Evolutionary conservation across 805 yeast genomes (phyloP).

Genomic region (Torulaspora delbrueckii): DNA sequence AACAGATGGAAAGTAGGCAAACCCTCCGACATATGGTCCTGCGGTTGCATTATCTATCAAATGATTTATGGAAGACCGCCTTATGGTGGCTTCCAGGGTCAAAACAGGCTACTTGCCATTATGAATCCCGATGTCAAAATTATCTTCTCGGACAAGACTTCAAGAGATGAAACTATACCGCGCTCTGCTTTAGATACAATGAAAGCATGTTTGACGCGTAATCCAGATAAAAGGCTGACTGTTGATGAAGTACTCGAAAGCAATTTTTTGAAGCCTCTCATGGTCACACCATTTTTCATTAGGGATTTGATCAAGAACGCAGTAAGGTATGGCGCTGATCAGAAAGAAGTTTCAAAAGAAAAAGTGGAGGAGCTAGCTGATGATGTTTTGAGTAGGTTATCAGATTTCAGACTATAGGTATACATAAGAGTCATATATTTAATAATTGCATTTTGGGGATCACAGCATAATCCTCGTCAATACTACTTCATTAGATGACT

Average conservation of each 20-base stretch:
- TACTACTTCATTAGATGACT: neutral
- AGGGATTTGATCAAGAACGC: slow-evolving; percentile 72
- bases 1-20: slow-evolving; percentile 72
- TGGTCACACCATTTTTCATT: slow-evolving; percentile 61
- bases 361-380: slow-evolving; percentile 47
- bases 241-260: slow-evolving; percentile 55
- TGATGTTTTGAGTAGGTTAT: slow-evolving; percentile 52
- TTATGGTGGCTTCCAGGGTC: slow-evolving; percentile 71
- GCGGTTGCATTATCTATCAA: slow-evolving; percentile 93
- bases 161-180: slow-evolving; percentile 63
- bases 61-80: slow-evolving; percentile 95
- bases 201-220: slow-evolving; percentile 63
- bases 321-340: slow-evolving; percentile 61
- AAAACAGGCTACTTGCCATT: slow-evolving; percentile 75
- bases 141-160: slow-evolving; percentile 56
- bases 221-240: slow-evolving; percentile 63
- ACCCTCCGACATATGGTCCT: slow-evolving; percentile 97
- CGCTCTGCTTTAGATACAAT: slow-evolving; percentile 64
- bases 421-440: neutral
- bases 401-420: slow-evolving; percentile 26
- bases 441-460: neutral
- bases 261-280: slow-evolving; percentile 68
- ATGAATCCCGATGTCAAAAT: slow-evolving; percentile 78
- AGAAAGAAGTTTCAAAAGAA: slow-evolving; percentile 39
- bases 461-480: neutral